Conservation (phyloP, 2,329 filamentous ascomycete genomes). For the Podosphaera leucotricha region DNA sequence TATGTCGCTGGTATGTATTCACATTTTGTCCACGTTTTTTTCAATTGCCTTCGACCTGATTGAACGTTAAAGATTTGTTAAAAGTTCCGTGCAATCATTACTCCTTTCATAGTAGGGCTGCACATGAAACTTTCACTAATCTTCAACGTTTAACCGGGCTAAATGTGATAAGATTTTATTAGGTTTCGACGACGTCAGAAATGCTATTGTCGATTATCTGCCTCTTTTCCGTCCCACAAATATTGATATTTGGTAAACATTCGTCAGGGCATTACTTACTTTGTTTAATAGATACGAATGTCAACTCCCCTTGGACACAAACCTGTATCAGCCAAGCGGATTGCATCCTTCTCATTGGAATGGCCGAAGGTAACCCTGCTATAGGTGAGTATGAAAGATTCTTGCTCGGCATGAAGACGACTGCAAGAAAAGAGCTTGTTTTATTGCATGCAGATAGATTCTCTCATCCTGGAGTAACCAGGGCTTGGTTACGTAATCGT, state of each 20-base stretch:
- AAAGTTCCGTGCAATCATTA: no score
- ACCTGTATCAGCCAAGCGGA: conserved; percentile 95
- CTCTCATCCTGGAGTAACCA: conserved; percentile 60
- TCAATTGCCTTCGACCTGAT: no score
- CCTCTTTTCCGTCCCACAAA: background rate
- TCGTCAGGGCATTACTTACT: background rate
- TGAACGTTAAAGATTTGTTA: no score
- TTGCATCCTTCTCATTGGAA: conserved; percentile 75
- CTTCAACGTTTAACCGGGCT: no score
- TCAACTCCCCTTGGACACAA: conserved; percentile 95
- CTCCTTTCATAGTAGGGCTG: no score
- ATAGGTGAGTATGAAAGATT: conserved; percentile 96
- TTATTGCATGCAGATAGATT: conserved; percentile 76
- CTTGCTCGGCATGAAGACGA: conserved; percentile 89
- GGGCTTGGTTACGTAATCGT: conserved; percentile 75
- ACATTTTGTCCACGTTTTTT: conserved; percentile 4
- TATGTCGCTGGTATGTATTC: conserved; percentile 54
- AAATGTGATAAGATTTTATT: background rate
- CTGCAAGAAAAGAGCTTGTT: conserved; percentile 78
- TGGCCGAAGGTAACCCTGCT: conserved; percentile 70
- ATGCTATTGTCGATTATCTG: background rate
- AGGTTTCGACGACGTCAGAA: background rate
- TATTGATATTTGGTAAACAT: background rate
- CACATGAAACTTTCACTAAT: no score
- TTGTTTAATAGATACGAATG: conserved; percentile 49